Base-by-base conservation (phyloP, 1,284 basidiomycete genomes). In the Fomes fomentarius region DNA sequence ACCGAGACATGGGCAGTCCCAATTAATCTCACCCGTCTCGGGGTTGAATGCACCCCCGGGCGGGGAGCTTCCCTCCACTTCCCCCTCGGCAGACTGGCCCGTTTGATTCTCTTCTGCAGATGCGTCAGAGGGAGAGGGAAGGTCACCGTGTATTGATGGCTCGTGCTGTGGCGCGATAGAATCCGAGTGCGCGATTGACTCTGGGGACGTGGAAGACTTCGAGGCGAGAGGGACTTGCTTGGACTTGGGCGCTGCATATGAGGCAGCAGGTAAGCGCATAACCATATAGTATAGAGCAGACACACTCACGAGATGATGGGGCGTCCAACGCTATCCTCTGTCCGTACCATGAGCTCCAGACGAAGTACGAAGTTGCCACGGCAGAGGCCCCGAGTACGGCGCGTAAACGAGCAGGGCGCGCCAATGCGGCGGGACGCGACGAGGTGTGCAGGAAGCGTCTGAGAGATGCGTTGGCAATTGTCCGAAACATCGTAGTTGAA, bases 1-100 rank as follows among this genome's bases (percentile, higher is more conserved):
- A 24, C 96, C 96, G 11, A 99, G 85, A 71, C 96, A 99, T 1
- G 94, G 93, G 70, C 94, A 98, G 71, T 96, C 94, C 94, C 95
- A 98, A 76, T 98, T 98, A 68, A 98, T 96, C 79, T 97, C 94
- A 46, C 96, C 96, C 0, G 96, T 99, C 62, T 87, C 93, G 19
- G 96, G 95, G 75, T 99, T 91, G 80, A 77, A 91, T 15, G 89
- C 89, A 52, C 83, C 82, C 19, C 74, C 38, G 47, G 63, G 59
- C 46, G 61, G 46, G 43, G 63, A 75, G 19, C 72, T 67, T 21
- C 70, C 70, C 52, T 74, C 74, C 43, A 62, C 69, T 17, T 66
- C 65, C 3, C 42, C 70, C 30, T 72, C 70, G 15, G 56, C 21
- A 7, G 50, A 45, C 49, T 4, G 49, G 25, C 72, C 70, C 15